Conservation (phyloP, 305 asterid genomes). For the Fraxinus sp. region DNA sequence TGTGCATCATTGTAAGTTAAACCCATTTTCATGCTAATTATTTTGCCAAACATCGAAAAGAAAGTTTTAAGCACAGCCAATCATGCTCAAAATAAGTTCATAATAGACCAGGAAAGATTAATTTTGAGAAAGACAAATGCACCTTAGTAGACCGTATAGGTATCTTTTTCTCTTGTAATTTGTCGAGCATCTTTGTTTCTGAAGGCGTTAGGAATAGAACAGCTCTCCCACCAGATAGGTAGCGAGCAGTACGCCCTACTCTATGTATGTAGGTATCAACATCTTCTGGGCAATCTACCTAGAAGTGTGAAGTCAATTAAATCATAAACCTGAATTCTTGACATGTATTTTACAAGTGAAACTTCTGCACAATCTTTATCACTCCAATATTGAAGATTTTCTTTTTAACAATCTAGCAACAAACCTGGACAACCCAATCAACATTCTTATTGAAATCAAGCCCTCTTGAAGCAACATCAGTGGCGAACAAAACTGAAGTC, state of each 20-base stretch:
- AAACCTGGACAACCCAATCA: conserved; percentile 99
- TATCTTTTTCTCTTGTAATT: conserved; percentile 77
- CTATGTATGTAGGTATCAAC: conserved; percentile 90
- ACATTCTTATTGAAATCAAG: conserved; percentile 89
- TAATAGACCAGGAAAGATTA: background rate
- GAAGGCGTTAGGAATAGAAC: conserved; percentile 80
- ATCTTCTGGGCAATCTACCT: conserved; percentile 99
- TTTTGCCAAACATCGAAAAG: background rate
- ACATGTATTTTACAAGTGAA: background rate
- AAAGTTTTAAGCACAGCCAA: background rate
- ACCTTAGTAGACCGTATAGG: conserved; percentile 72
- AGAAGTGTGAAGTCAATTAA: conserved; percentile 27
- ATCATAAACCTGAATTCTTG: conserved; percentile 3
- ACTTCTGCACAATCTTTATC: background rate
- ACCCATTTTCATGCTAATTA: background rate
- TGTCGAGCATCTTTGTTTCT: conserved; percentile 77
- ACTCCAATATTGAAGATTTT: background rate
- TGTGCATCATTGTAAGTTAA: background rate
- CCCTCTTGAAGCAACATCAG: conserved; percentile 95
- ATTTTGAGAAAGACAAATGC: conserved; percentile 5
- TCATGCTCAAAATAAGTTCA: background rate
- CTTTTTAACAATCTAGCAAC: conserved; percentile 8
- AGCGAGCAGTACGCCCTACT: conserved; percentile 99
- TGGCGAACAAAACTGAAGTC: conserved; percentile 68
- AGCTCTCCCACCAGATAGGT: conserved; percentile 80